Conservation (phyloP, 106 monocot genomes). For the Alisma plantagoaquatica region DNA sequence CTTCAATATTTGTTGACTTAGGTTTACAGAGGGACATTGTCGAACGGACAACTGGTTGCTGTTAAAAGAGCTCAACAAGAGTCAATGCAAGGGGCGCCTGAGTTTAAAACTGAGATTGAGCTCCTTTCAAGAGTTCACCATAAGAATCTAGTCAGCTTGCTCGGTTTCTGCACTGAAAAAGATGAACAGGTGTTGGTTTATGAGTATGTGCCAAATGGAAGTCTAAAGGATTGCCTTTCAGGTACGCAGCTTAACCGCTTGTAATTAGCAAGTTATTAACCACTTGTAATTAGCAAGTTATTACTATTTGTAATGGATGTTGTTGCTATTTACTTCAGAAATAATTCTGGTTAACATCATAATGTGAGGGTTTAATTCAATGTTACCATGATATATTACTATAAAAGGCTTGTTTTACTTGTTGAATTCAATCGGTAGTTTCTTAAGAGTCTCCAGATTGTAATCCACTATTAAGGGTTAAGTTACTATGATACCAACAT, state of each 20-base stretch:
- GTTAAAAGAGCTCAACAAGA: conserved; percentile 49
- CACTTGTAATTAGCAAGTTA: too few species aligned
- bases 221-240: conserved; percentile 38
- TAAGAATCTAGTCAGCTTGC: conserved; percentile 43
- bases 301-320: neutral
- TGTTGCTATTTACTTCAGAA: neutral
- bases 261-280: neutral
- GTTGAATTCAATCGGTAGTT: neutral
- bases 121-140: conserved; percentile 48
- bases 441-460: too few species aligned
- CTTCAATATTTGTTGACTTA: conserved; percentile 1
- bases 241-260: conserved; percentile 15
- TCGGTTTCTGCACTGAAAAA: conserved; percentile 57
- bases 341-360: neutral
- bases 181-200: conserved; percentile 60
- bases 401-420: neutral
- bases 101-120: conserved; percentile 65
- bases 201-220: conserved; percentile 53
- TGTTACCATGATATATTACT: neutral
- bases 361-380: neutral
- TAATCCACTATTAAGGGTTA: too few species aligned
- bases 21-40: conserved; percentile 53
- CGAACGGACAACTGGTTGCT: conserved; percentile 38
- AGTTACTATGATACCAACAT: too few species aligned
- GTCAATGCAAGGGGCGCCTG: conserved; percentile 41